These are phyloP conservation scores for Nitzschia inconspicua DNA, from an alignment of 108 stramenopile genomes.

Conservation along the genomic window DNA sequence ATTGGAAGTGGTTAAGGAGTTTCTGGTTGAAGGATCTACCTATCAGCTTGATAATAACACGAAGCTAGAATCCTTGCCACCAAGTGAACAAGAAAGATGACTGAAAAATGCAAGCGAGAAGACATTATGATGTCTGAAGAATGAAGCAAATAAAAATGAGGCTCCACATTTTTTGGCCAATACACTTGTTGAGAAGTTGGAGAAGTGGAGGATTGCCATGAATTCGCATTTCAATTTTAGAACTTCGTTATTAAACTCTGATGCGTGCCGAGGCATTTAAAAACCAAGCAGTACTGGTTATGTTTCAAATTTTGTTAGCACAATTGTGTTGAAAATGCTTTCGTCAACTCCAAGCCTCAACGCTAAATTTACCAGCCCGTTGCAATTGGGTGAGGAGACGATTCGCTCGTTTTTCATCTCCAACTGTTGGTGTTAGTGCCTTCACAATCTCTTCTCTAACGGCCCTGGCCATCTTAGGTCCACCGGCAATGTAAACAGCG, in stretches of 20 bases:
- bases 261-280: no score
- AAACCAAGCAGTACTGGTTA: background rate
- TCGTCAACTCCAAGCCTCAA: slow-evolving; percentile 79
- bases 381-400: slow-evolving; percentile 23
- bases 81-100: no score
- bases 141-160: no score
- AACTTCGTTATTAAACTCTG: no score
- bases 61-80: no score
- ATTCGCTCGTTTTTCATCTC: slow-evolving; percentile 24
- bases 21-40: slow-evolving; percentile 60
- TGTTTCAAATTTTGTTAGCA: background rate
- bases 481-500: slow-evolving; percentile 80
- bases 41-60: slow-evolving; percentile 40
- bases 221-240: no score
- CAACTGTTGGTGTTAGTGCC: slow-evolving; percentile 31
- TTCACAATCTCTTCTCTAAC: slow-evolving; percentile 77
- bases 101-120: no score
- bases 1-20: slow-evolving; percentile 74
- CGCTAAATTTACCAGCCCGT: slow-evolving; percentile 46
- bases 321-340: background rate
- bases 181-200: no score
- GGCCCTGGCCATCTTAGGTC: slow-evolving; percentile 77
- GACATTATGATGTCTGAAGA: no score
- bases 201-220: no score
- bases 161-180: no score